phyloP scores from a whole-genome alignment of 345 rosid genomes.

The Citrus australasica region DNA sequence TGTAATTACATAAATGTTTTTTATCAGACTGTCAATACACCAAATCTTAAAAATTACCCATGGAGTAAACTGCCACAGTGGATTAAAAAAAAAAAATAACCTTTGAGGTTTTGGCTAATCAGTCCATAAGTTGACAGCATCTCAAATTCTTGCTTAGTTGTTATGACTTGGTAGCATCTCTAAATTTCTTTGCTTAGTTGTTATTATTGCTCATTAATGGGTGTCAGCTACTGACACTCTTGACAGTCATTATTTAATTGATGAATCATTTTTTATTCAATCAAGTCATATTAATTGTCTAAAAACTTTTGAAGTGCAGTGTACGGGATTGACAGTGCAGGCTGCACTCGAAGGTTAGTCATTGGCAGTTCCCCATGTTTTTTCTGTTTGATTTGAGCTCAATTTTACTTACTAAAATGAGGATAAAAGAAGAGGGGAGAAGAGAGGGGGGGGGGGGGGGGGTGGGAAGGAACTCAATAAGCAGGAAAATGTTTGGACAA shows the following conservation, averaged over 20 bases:
- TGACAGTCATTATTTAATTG: background rate
- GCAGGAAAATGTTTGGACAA: background rate
- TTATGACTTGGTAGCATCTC: background rate
- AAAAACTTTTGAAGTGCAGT: conserved; percentile 35
- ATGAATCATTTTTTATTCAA: background rate
- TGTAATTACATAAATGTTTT: no score
- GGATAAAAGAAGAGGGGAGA: background rate
- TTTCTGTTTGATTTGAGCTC: background rate
- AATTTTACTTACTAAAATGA: background rate
- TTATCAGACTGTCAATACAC: no score
- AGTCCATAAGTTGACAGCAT: conserved; percentile 30
- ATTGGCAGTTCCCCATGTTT: background rate
- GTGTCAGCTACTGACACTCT: background rate
- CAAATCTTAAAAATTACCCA: no score
- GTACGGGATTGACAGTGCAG: conserved; percentile 31
- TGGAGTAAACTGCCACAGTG: conserved; percentile 11
- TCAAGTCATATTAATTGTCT: conserved; percentile 6
- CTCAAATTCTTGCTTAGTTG: background rate
- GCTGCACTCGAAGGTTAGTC: conserved; percentile 47
- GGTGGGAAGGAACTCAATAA: background rate
- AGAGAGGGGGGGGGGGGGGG: background rate
- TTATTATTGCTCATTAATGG: background rate
- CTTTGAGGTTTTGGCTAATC: conserved; percentile 28
- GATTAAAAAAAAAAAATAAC: conserved; percentile 16
- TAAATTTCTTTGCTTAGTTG: background rate